Evolutionary conservation across 1,284 basidiomycete genomes (phyloP).

Genomic region (Sporisorium scitamineum): DNA sequence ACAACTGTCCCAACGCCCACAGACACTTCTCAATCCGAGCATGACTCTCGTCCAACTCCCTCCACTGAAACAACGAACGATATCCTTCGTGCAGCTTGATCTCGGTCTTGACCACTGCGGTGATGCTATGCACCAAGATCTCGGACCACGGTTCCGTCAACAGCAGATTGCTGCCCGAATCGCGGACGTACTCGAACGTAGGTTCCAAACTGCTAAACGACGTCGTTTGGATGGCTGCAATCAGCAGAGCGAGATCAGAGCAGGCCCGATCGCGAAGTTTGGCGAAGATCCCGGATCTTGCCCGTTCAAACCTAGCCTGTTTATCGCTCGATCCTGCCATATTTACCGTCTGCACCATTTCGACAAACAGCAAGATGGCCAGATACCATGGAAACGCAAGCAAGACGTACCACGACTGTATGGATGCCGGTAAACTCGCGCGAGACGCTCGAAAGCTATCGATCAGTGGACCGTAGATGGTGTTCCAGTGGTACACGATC

Average conservation of each 20-base stretch:
- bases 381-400: conserved; percentile 33
- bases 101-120: conserved; percentile 22
- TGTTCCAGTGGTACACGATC: conserved; percentile 33
- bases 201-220: conserved; percentile 12
- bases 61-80: conserved; percentile 22
- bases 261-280: conserved; percentile 23
- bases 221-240: conserved; percentile 20
- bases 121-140: conserved; percentile 29
- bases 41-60: conserved; percentile 19
- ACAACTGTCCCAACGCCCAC: conserved; percentile 23
- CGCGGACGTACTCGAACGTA: conserved; percentile 22
- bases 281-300: conserved; percentile 17
- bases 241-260: conserved; percentile 19
- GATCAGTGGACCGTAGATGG: conserved; percentile 21
- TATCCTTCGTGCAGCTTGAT: conserved; percentile 28
- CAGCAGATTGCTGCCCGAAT: conserved; percentile 23
- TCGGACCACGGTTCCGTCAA: conserved; percentile 30
- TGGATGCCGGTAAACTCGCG: conserved; percentile 20
- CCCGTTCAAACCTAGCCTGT: conserved; percentile 7
- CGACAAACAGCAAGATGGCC: conserved; percentile 29
- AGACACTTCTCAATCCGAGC: conserved; percentile 15
- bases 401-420: conserved; percentile 32
- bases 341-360: conserved; percentile 33
- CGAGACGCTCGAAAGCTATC: conserved; percentile 23
- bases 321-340: conserved; percentile 23